Evolutionary conservation across 805 yeast species (phyloP).

Genomic region (Saccharomyces paradoxus): DNA sequence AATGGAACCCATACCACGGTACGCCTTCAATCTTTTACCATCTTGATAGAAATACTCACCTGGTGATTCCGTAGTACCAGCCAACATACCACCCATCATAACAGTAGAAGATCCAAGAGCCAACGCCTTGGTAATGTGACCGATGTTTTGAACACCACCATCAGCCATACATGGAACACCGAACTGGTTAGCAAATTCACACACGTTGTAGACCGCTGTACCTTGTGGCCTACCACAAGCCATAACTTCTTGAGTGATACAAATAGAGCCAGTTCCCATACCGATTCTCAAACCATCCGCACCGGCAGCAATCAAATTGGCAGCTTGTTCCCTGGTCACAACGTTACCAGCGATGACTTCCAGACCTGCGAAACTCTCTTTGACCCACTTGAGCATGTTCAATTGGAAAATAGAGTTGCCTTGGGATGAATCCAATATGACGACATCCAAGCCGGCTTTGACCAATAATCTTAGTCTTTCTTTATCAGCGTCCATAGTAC

Average conservation of each 20-base stretch:
- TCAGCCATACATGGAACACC: conserved; percentile 99
- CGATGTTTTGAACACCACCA: conserved; percentile 98
- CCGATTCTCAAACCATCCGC: conserved; percentile 98
- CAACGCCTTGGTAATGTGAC: conserved; percentile 94
- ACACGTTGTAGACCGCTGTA: conserved; percentile 91
- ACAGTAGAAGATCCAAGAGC: conserved; percentile 95
- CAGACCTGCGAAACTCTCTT: conserved; percentile 65
- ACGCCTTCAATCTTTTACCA: conserved; percentile 67
- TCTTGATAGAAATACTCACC: conserved; percentile 67
- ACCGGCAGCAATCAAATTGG: conserved; percentile 87
- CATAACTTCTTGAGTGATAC: conserved; percentile 99
- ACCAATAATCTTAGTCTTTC: conserved; percentile 77
- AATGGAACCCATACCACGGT: conserved; percentile 99
- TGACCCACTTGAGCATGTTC: conserved; percentile 88
- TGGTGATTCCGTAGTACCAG: conserved; percentile 97
- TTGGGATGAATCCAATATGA: conserved; percentile 90
- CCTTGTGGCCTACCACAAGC: conserved; percentile 99
- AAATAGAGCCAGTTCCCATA: conserved; percentile 99
- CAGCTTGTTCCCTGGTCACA: conserved; percentile 93
- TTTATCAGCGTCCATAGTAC: conserved; percentile 85
- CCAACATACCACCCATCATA: conserved; percentile 99
- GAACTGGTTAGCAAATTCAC: conserved; percentile 87
- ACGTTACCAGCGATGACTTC: conserved; percentile 42
- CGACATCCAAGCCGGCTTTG: conserved; percentile 95
- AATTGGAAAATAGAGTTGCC: conserved; percentile 95